Evolutionary conservation across 1,139 yeast genomes (phyloP), one percentile per base, ranked within the genome.

Genomic region (Protomyces inouyei): DNA sequence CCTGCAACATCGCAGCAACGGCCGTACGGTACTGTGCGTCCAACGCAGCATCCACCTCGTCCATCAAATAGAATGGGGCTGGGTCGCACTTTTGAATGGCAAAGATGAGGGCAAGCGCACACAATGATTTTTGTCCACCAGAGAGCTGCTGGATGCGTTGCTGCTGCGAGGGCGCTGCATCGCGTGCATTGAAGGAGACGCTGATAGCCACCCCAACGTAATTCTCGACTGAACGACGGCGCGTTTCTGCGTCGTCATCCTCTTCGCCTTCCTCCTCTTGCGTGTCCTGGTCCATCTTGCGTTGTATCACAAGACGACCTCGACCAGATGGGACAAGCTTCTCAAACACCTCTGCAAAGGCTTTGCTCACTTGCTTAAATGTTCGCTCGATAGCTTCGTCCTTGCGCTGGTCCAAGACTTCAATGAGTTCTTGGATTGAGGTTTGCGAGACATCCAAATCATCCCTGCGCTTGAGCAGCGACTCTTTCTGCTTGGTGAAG

Each of bases 51-150:
- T 93, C 98, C 67, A 93, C 87, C 78, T 93, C 98, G 75, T 93
- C 98, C 75, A 93, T 91, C 64, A 93, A 77, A 73, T 93, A 93
- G 74, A 93, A 93, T 59, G 98, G 98, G 1, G 98, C 98, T 9
- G 98, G 98, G 71, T 93, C 98, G 70, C 95, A 89, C 73, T 83
- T 85, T 76, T 93, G 98, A 68, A 93, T 90, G 3, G 98, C 98
- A 67, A 93, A 81, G 68, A 93, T 92, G 61, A 93, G 81, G 0
- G 98, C 92, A 70, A 93, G 85, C 1, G 98, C 98, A 79, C 98
- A 92, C 21, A 93, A 78, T 0, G 98, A 88, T 73, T 93, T 93
- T 73, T 93, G 98, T 5, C 98, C 98, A 51, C 98, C 98, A 0
- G 97, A 89, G 38, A 93, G 79, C 73, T 92, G 97, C 74, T 91